A percentile compares a stretch with the other conserved stretches of the same genome.
phyloP scores from a whole-genome alignment of 441 rosid species.

The Jatropha multifida region DNA sequence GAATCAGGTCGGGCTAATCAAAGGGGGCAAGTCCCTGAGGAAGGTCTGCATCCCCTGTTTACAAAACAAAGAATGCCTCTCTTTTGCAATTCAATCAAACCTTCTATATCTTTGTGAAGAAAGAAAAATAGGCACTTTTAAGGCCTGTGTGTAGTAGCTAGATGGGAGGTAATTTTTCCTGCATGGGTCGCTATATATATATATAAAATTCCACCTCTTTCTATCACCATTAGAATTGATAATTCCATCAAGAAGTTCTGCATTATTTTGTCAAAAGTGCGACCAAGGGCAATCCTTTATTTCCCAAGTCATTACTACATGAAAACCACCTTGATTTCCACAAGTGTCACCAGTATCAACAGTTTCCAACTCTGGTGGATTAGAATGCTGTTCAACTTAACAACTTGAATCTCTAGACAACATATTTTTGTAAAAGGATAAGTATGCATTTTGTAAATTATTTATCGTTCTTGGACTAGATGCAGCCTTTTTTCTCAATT shows the following conservation, averaged over 20 bases:
- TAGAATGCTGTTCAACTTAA: slow-evolving; percentile 7
- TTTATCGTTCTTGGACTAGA: background rate
- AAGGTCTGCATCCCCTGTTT: no score
- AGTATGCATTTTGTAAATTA: background rate
- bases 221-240: background rate
- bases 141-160: no score
- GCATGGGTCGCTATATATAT: no score
- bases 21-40: no score
- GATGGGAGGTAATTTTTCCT: no score
- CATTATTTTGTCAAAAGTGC: background rate
- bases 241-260: background rate
- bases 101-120: no score
- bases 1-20: no score
- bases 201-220: background rate
- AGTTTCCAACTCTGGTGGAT: background rate
- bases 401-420: background rate
- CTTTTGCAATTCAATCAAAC: no score
- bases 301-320: background rate
- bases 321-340: background rate
- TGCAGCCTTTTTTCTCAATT: background rate
- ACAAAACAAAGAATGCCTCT: no score
- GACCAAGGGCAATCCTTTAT: background rate
- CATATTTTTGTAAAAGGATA: background rate
- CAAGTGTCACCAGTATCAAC: background rate
- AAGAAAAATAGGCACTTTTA: no score